Conservation (phyloP, 192 early-diverging fungal genomes). For the Helicostylum pulchrum region DNA sequence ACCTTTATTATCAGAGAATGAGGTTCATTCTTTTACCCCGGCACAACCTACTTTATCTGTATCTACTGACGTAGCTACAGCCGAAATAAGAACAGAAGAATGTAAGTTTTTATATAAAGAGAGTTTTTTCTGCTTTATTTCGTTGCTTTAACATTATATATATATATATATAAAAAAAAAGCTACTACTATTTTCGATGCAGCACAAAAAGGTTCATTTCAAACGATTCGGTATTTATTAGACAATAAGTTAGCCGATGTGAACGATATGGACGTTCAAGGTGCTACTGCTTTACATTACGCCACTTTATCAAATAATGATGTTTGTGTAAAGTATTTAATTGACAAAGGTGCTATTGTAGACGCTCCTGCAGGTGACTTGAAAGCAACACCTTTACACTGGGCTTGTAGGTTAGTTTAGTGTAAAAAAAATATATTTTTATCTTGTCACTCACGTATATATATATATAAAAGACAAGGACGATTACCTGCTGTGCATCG, state of each 20-base stretch:
- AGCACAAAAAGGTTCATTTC: conserved; percentile 67
- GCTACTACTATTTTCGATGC: conserved; percentile 60
- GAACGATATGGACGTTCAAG: conserved; percentile 61
- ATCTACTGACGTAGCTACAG: too few species aligned
- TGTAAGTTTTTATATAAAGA: too few species aligned
- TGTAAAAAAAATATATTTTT: too few species aligned
- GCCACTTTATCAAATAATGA: conserved; percentile 78
- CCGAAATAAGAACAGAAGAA: too few species aligned
- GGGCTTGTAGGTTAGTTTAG: conserved; percentile 82
- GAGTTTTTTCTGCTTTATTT: too few species aligned
- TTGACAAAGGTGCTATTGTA: conserved; percentile 74
- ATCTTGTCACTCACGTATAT: too few species aligned
- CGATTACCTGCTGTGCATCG: conserved; percentile 69
- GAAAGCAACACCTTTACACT: conserved; percentile 87
- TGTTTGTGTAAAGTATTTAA: conserved; percentile 66
- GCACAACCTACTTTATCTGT: too few species aligned
- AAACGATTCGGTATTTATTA: conserved; percentile 49
- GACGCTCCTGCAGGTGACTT: conserved; percentile 75
- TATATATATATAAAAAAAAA: too few species aligned
- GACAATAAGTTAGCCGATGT: conserved; percentile 50
- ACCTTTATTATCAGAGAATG: too few species aligned
- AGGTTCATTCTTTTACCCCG: too few species aligned
- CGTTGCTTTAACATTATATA: too few species aligned
- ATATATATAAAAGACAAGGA: conserved; percentile 52
- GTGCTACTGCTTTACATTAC: conserved; percentile 81